Evolutionary conservation across 129 eudicot species (phyloP).

Genomic region (Rutidosis leptorrhynchoides): DNA sequence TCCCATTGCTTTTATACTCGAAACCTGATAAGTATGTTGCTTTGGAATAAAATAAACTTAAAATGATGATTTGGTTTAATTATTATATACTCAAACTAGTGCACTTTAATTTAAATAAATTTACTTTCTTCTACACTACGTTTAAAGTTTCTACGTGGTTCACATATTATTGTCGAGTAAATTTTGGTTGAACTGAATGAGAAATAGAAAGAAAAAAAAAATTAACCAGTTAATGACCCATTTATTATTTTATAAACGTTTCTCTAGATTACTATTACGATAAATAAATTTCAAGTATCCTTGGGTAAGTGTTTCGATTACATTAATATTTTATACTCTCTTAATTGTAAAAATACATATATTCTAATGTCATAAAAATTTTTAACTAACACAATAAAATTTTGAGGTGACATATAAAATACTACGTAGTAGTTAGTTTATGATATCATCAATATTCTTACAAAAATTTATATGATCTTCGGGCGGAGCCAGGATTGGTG

Average conservation of each 20-base stretch:
- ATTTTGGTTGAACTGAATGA: conserved; percentile 8
- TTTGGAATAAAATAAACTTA: not conserved
- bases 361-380: too few relatives aligned
- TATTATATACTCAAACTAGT: conserved; percentile 29
- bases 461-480: too few relatives aligned
- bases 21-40: conserved; percentile 9
- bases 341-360: too few relatives aligned
- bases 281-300: too few relatives aligned
- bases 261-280: too few relatives aligned
- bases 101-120: conserved; percentile 20
- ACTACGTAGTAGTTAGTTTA: too few relatives aligned
- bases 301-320: too few relatives aligned
- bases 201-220: not conserved
- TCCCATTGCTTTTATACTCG: not conserved
- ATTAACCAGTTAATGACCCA: not conserved
- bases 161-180: conserved; percentile 13
- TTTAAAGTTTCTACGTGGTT: conserved; percentile 4
- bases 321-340: too few relatives aligned
- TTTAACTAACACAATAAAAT: too few relatives aligned
- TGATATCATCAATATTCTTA: too few relatives aligned
- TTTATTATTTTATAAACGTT: not conserved
- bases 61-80: conserved; percentile 16
- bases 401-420: too few relatives aligned
- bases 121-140: conserved; percentile 27
- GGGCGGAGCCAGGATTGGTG: too few relatives aligned